Conservation (phyloP, 73 alveolate species). For the Blepharisma stoltei region DNA sequence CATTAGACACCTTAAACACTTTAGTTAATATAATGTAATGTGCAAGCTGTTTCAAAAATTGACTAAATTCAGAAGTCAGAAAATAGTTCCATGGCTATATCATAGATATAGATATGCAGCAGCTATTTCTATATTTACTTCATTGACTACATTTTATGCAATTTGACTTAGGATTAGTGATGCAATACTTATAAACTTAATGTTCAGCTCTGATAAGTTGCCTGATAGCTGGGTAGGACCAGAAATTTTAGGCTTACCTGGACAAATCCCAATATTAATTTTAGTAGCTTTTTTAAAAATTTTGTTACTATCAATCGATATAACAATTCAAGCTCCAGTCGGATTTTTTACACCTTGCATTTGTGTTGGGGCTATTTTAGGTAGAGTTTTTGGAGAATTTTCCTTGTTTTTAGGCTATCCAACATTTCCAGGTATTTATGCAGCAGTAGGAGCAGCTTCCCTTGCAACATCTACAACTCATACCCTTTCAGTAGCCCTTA, state of each 20-base stretch:
- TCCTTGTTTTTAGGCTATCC: conserved; percentile 53
- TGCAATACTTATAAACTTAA: neutral
- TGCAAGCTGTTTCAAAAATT: no score
- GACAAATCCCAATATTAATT: neutral
- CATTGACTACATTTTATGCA: neutral
- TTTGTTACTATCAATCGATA: conserved; percentile 35
- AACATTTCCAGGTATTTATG: conserved; percentile 31
- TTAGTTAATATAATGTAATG: no score
- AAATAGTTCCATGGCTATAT: neutral
- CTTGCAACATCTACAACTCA: conserved; percentile 82
- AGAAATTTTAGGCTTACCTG: neutral
- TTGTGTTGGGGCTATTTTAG: conserved; percentile 61
- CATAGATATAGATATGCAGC: neutral
- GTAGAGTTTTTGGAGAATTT: conserved; percentile 73
- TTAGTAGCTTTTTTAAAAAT: conserved; percentile 13
- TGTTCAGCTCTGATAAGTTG: neutral
- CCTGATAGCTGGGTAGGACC: neutral
- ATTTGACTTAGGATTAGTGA: neutral
- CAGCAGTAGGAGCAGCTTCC: conserved; percentile 84
- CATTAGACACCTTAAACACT: no score
- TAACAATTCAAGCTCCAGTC: conserved; percentile 56
- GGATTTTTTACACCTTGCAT: conserved; percentile 62
- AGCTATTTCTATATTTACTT: neutral
- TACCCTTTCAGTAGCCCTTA: conserved; percentile 82
- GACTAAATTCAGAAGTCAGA: neutral